A percentile compares a stretch with the other conserved stretches of the same genome.
Conservation (phyloP, 192 early-diverging fungal genomes). For the Pilobolus umbonatus region DNA sequence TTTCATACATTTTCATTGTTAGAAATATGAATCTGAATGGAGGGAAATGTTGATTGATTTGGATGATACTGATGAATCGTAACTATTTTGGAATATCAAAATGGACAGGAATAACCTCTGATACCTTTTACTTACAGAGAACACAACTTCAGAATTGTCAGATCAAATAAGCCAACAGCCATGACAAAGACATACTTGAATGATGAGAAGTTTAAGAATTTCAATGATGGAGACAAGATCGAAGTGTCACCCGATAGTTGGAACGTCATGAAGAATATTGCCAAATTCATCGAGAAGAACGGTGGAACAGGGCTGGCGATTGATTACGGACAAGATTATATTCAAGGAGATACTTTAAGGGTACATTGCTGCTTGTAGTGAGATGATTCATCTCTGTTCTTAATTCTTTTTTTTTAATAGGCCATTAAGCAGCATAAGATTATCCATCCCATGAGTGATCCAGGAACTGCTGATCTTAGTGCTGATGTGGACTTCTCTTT, state of each 20-base stretch:
- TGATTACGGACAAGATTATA: constrained; percentile 87
- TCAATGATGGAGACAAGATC: constrained; percentile 68
- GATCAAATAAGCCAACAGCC: constrained; percentile 57
- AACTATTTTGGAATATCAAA: background rate
- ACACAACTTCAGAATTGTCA: constrained; percentile 74
- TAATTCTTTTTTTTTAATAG: constrained; percentile 31
- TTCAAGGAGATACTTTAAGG: constrained; percentile 65
- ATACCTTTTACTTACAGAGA: constrained; percentile 33
- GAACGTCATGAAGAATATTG: constrained; percentile 59
- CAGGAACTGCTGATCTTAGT: constrained; percentile 85
- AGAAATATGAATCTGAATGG: constrained; percentile 78
- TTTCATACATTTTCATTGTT: constrained; percentile 21
- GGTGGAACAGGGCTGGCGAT: constrained; percentile 73
- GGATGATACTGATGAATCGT: constrained; percentile 59
- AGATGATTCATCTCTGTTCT: background rate
- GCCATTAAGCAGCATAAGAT: constrained; percentile 85
- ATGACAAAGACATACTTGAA: constrained; percentile 41
- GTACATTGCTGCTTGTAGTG: background rate
- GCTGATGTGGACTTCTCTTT: constrained; percentile 88
- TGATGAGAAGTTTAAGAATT: constrained; percentile 40
- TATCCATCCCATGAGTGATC: constrained; percentile 66
- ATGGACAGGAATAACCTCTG: background rate
- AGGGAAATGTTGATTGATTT: constrained; percentile 85
- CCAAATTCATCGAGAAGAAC: constrained; percentile 58
- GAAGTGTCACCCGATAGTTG: constrained; percentile 84